phyloP scores from a whole-genome alignment of 352 stramenopile genomes.

The Globisporangium iwayamae region DNA sequence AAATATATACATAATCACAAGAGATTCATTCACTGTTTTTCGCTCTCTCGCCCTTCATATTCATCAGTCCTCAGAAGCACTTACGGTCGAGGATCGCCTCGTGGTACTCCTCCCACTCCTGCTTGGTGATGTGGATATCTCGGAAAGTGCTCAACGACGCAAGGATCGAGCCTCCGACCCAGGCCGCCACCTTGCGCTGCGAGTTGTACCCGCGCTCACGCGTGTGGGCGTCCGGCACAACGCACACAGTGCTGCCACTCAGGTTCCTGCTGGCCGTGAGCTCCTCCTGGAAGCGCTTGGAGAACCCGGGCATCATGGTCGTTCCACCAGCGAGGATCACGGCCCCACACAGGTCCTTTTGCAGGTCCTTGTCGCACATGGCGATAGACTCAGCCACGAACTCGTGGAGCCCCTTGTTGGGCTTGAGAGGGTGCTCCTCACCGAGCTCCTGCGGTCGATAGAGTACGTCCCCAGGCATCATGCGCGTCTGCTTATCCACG shows the following conservation, averaged over 20 bases:
- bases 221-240: conserved; percentile 77
- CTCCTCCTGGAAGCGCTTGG: conserved; percentile 78
- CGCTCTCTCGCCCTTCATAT: background rate
- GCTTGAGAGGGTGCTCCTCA: conserved; percentile 87
- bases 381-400: conserved; percentile 71
- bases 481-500: conserved; percentile 74
- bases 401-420: conserved; percentile 82
- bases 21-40: background rate
- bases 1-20: background rate
- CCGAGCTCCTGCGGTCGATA: conserved; percentile 88
- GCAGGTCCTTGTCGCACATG: conserved; percentile 85
- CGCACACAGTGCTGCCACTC: conserved; percentile 26
- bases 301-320: conserved; percentile 80
- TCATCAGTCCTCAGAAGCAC: conserved; percentile 46
- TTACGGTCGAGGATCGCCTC: conserved; percentile 82
- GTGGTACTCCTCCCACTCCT: conserved; percentile 90
- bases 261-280: conserved; percentile 28
- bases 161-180: conserved; percentile 89
- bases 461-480: conserved; percentile 67
- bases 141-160: conserved; percentile 85
- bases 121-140: conserved; percentile 85
- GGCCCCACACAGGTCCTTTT: conserved; percentile 66
- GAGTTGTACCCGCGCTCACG: conserved; percentile 86
- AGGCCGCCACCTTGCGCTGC: conserved; percentile 81
- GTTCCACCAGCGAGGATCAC: conserved; percentile 84